Percentiles rank a stretch among this genome's conserved stretches.
These are phyloP conservation scores for Anastatica hierochuntica DNA, from an alignment of 345 rosid genomes.

Conservation along the genomic window DNA sequence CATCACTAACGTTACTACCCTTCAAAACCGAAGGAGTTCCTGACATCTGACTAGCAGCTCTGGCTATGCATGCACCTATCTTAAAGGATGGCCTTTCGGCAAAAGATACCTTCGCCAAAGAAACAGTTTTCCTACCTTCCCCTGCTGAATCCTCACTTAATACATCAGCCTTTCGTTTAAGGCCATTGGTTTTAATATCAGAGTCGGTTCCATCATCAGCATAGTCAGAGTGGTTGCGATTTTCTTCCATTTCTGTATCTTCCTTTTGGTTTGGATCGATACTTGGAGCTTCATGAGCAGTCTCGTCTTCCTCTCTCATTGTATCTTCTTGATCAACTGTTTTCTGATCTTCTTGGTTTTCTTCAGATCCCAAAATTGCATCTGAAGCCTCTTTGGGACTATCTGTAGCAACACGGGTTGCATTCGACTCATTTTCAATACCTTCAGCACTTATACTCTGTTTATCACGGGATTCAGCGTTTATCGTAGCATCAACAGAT, in stretches of 20 bases:
- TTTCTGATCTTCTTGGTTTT: no score
- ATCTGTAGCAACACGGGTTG: no score
- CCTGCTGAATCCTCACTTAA: constrained; percentile 34
- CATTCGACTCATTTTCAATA: no score
- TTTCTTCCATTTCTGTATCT: constrained; percentile 26
- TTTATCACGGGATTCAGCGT: no score
- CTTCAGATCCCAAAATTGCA: no score
- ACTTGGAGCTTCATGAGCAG: constrained; percentile 11
- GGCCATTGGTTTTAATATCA: constrained; percentile 35
- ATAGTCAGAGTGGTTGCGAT: constrained; percentile 11
- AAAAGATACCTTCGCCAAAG: constrained; percentile 52
- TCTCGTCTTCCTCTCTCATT: constrained; percentile 12
- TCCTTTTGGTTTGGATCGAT: constrained; percentile 10
- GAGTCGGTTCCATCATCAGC: constrained; percentile 33
- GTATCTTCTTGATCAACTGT: constrained; percentile 2
- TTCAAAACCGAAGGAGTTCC: constrained; percentile 59
- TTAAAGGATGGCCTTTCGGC: constrained; percentile 69
- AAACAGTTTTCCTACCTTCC: constrained; percentile 52
- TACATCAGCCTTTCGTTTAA: constrained; percentile 49
- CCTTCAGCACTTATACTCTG: no score
- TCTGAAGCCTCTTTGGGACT: no score
- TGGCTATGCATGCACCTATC: constrained; percentile 82
- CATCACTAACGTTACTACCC: constrained; percentile 39
- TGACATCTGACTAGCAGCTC: constrained; percentile 90
- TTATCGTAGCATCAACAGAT: neutral